These are phyloP conservation scores for Tetracladium maxilliforme DNA, from an alignment of 2,329 filamentous ascomycete species.

Conservation along the genomic window DNA sequence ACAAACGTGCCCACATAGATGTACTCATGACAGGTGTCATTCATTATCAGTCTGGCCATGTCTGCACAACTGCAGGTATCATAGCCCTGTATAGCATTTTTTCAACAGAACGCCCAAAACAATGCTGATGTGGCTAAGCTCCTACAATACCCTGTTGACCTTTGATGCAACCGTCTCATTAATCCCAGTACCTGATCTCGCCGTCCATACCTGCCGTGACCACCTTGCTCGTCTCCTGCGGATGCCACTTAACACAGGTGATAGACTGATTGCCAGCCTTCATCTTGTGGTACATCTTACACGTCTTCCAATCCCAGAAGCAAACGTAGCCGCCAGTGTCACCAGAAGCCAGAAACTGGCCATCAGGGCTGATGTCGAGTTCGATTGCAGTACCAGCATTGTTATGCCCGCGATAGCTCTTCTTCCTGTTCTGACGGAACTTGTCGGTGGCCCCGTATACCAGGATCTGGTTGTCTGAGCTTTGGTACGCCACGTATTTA, in stretches of 20 bases:
- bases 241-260: conserved; percentile 87
- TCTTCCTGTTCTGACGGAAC: conserved; percentile 95
- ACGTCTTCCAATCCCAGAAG: conserved; percentile 99
- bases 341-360: conserved; percentile 76
- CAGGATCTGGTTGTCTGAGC: conserved; percentile 88
- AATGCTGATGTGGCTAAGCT: too few relatives aligned
- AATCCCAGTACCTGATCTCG: conserved; percentile 88
- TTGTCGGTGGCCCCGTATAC: conserved; percentile 92
- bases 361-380: conserved; percentile 76
- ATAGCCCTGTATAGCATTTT: too few relatives aligned
- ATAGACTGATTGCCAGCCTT: conserved; percentile 70
- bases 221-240: conserved; percentile 92
- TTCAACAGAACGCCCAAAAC: too few relatives aligned
- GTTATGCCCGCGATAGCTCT: conserved; percentile 90
- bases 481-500: conserved; percentile 91
- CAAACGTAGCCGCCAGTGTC: conserved; percentile 82
- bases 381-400: conserved; percentile 90
- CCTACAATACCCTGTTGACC: too few relatives aligned
- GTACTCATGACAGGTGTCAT: too few relatives aligned
- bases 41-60: too few relatives aligned
- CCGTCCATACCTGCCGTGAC: conserved; percentile 83
- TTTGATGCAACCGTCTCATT: too few relatives aligned
- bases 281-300: conserved; percentile 97
- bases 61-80: too few relatives aligned
- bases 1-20: too few relatives aligned